These are phyloP conservation scores for Coniochaeta sp. DNA, from an alignment of 2,329 filamentous ascomycete species.

Conservation along the genomic window DNA sequence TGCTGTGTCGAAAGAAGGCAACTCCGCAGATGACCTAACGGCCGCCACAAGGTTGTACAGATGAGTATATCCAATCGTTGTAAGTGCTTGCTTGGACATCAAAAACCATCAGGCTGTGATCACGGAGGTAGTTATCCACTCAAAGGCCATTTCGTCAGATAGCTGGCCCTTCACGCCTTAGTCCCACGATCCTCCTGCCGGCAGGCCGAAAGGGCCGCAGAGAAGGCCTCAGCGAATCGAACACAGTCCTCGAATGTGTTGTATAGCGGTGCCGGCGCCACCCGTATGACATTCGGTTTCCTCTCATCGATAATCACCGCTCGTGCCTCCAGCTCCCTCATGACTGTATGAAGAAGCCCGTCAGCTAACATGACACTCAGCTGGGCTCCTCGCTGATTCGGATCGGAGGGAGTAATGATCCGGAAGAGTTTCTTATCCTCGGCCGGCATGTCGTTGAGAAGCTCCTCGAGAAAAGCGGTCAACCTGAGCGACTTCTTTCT, in stretches of 20 bases:
- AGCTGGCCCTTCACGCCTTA: no score
- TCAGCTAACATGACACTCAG: constrained; percentile 57
- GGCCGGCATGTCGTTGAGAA: constrained; percentile 37
- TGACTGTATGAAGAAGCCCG: constrained; percentile 56
- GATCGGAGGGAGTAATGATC: constrained; percentile 61
- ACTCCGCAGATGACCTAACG: no score
- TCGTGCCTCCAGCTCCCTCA: constrained; percentile 51
- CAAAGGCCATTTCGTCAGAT: no score
- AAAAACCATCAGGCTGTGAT: no score
- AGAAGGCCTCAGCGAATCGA: constrained; percentile 43
- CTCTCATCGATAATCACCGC: constrained; percentile 69
- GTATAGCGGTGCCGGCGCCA: constrained; percentile 69
- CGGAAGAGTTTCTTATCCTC: constrained; percentile 33
- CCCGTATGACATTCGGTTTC: constrained; percentile 66
- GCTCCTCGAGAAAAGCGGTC: constrained; percentile 61
- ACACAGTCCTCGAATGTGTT: constrained; percentile 63
- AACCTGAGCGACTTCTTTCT: constrained; percentile 58
- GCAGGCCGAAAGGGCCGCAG: constrained; percentile 9
- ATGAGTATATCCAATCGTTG: no score
- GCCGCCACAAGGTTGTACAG: no score
- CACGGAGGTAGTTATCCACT: no score
- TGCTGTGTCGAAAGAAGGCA: background rate
- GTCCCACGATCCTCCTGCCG: constrained; percentile 6
- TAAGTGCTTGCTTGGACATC: no score
- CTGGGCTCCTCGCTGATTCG: constrained; percentile 62